Evolutionary conservation across 352 stramenopile genomes (phyloP).

Genomic region (Phytophthora vignae): DNA sequence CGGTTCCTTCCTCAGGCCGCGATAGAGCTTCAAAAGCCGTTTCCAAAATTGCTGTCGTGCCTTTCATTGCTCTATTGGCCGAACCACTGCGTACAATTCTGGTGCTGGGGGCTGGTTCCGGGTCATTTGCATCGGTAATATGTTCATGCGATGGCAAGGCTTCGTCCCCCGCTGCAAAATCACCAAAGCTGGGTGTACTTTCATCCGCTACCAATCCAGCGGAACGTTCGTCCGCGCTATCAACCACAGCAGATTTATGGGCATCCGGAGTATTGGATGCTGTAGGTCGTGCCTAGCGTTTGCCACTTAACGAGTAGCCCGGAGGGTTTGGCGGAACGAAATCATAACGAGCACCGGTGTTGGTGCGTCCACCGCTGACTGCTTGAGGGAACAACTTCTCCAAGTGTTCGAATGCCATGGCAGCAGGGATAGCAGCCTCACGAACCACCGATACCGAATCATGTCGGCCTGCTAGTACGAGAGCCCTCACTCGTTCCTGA

Average conservation of each 20-base stretch:
- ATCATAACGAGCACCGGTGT: constrained; percentile 20
- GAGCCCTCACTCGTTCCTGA: constrained; percentile 46
- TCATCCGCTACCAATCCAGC: constrained; percentile 10
- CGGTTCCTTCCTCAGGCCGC: neutral
- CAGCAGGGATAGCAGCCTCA: constrained; percentile 53
- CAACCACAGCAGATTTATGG: neutral
- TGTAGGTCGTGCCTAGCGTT: neutral
- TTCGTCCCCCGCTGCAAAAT: constrained; percentile 19
- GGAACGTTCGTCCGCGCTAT: neutral
- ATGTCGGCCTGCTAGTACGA: constrained; percentile 57
- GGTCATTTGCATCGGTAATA: constrained; percentile 6
- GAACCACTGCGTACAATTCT: constrained; percentile 1
- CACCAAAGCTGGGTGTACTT: constrained; percentile 11
- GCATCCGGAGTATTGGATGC: neutral
- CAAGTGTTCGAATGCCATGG: constrained; percentile 49
- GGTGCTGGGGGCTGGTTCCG: neutral
- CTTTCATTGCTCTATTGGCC: neutral
- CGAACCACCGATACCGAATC: constrained; percentile 64
- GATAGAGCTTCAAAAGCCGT: neutral
- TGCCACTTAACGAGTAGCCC: constrained; percentile 18
- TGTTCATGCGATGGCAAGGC: constrained; percentile 17
- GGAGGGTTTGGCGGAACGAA: constrained; percentile 29
- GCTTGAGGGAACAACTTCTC: constrained; percentile 42
- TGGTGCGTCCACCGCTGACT: neutral
- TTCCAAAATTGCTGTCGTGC: neutral